Base-by-base conservation (phyloP, 495 filamentous ascomycete species). In the Lasiosphaeris hirsuta region DNA sequence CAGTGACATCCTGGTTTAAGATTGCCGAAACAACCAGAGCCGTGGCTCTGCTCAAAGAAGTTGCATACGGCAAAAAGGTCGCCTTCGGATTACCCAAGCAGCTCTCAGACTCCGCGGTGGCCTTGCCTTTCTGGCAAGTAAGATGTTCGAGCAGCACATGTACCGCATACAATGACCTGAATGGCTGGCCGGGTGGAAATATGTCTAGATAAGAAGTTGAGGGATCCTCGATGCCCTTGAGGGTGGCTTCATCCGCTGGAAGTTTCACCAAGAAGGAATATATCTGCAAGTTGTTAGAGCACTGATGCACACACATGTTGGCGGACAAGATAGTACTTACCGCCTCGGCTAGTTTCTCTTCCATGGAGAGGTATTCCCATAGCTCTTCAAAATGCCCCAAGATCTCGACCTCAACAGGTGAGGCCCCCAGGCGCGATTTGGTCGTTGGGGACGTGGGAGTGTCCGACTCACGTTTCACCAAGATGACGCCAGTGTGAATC, bases 341-440 rank as follows among this genome's bases (percentile, higher is more conserved):
- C 70, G 86, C 83, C 62, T 79, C 75, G n/a, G 88, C 85, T 13
- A 94, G 72, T 41, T 78, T 79, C 57, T 90, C 89, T 41, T 89
- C 81, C 67, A 94, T 83, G 50, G 83, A 82, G 38, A 98, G 80
- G 62, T 93, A 85, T 14, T 84, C 81, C 77, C 93, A 96, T 8
- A 98, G 72, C 54, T 92, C 85, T 52, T 90, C 83, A 66, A 96
- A 96, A 70, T 96, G 90, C 54, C 86, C 83, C 54, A 96, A 71
- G 17, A 97, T 85, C 58, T 92, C 89, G 11, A 78, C 74, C 59
- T 96, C 89, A 7, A 92, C 77, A 11, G 72, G 72, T 10, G 78
- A 78, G n/a, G 75, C 72, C 2, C 71, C 75, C 17, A 71, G 69
- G 34, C 69, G 71, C 44, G 72, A 58, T 34, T 65, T 66, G 14